phyloP scores from a whole-genome alignment of 1,139 yeast species.

The Meyerozyma carpophila region DNA sequence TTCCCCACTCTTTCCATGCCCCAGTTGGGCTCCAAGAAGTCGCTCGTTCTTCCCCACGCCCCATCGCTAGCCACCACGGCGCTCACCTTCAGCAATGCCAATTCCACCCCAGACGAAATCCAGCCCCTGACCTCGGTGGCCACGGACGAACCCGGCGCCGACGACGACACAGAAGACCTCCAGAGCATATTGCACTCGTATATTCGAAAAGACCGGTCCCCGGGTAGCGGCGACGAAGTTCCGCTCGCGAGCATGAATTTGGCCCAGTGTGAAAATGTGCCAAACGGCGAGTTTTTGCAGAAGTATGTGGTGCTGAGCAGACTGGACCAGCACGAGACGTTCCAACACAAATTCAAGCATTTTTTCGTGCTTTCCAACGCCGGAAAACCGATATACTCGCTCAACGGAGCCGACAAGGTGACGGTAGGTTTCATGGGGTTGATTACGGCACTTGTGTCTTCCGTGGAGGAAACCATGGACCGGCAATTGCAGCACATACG shows the following conservation, averaged over 20 bases:
- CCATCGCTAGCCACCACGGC: background rate
- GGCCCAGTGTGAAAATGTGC: background rate
- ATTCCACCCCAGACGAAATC: background rate
- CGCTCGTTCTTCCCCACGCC: background rate
- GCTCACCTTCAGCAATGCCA: background rate
- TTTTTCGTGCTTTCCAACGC: conserved; percentile 83
- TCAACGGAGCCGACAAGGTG: conserved; percentile 70
- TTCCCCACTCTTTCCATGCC: background rate
- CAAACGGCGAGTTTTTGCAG: background rate
- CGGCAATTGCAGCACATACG: conserved; percentile 23
- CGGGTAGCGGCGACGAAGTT: background rate
- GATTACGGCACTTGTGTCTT: conserved; percentile 61
- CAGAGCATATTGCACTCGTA: conserved; percentile 1
- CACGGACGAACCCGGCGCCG: background rate
- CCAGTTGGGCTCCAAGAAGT: background rate
- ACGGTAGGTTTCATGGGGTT: conserved; percentile 73
- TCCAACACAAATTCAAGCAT: conserved; percentile 52
- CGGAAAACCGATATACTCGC: conserved; percentile 87
- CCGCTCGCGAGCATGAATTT: background rate
- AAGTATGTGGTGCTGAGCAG: background rate
- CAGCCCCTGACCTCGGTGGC: background rate
- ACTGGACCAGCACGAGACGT: conserved; percentile 23
- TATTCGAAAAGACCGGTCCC: background rate
- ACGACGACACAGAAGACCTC: conserved; percentile 1
- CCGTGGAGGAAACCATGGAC: conserved; percentile 42